These are phyloP conservation scores for Tricholoma sp. DNA, from an alignment of 768 basidiomycete species.

Conservation along the genomic window DNA sequence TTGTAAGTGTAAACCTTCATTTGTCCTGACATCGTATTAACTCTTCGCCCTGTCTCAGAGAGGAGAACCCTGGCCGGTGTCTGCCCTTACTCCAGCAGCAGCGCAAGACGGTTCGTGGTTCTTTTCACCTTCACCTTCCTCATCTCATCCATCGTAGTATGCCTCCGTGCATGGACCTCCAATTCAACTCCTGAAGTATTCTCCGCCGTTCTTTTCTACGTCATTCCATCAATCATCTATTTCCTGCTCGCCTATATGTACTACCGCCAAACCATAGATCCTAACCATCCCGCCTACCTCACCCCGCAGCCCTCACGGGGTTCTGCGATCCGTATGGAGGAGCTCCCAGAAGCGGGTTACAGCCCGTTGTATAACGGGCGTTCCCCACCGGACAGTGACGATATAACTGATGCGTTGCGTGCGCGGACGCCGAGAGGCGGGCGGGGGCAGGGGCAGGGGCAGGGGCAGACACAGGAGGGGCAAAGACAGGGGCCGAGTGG, in stretches of 20 bases:
- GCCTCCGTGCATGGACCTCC: slow-evolving; percentile 32
- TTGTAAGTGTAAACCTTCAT: slow-evolving; percentile 22
- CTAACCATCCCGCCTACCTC: slow-evolving; percentile 31
- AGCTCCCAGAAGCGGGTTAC: slow-evolving; percentile 1
- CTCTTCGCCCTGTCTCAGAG: slow-evolving; percentile 18
- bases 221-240: slow-evolving; percentile 31
- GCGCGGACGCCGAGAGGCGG: neutral
- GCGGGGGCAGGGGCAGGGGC: neutral
- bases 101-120: slow-evolving; percentile 31
- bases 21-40: neutral
- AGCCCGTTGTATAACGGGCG: slow-evolving; percentile 3
- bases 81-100: slow-evolving; percentile 17
- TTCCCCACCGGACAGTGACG: neutral
- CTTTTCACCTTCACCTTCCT: neutral
- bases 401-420: slow-evolving; percentile 1
- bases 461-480: neutral
- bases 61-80: slow-evolving; percentile 27
- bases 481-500: neutral
- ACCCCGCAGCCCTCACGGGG: slow-evolving; percentile 6
- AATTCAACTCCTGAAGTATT: slow-evolving; percentile 33
- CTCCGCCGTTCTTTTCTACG: slow-evolving; percentile 32
- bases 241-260: slow-evolving; percentile 34
- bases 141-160: slow-evolving; percentile 22
- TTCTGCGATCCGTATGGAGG: slow-evolving; percentile 10
- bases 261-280: slow-evolving; percentile 35